These are phyloP conservation scores for Vararia minispora DNA, from an alignment of 768 basidiomycete genomes.

Conservation along the genomic window DNA sequence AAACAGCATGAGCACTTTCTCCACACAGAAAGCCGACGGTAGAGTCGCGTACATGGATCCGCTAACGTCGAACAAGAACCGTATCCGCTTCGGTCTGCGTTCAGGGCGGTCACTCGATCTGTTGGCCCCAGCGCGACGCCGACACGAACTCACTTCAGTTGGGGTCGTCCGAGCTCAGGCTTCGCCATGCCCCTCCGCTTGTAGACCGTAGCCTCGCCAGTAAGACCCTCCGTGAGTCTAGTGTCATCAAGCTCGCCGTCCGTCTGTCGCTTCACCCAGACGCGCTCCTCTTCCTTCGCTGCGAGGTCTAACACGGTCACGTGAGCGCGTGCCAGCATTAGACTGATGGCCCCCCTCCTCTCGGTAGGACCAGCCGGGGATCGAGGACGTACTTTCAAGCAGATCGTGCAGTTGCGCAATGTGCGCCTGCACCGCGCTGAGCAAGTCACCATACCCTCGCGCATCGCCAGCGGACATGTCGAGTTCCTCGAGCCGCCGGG, in stretches of 20 bases:
- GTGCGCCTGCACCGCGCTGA: conserved; percentile 46
- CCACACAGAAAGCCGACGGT: not conserved
- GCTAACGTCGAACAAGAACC: conserved; percentile 60
- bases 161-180: conserved; percentile 55
- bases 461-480: conserved; percentile 49
- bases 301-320: conserved; percentile 37
- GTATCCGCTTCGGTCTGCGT: conserved; percentile 50
- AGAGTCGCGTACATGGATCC: conserved; percentile 43
- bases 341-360: not conserved
- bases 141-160: conserved; percentile 40
- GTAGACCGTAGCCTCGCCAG: conserved; percentile 59
- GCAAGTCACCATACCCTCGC: conserved; percentile 39
- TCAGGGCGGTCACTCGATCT: not conserved
- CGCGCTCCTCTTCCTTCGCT: conserved; percentile 57
- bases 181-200: conserved; percentile 62
- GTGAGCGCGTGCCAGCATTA: not conserved
- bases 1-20: not conserved
- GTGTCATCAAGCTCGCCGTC: conserved; percentile 63
- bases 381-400: conserved; percentile 39
- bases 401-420: conserved; percentile 49
- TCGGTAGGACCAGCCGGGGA: not conserved
- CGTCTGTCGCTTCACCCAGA: conserved; percentile 63
- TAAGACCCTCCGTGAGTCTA: conserved; percentile 54
- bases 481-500: conserved; percentile 49
- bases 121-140: not conserved